phyloP scores from a whole-genome alignment of 139 green algal species.

The Nannochloris sp. region DNA sequence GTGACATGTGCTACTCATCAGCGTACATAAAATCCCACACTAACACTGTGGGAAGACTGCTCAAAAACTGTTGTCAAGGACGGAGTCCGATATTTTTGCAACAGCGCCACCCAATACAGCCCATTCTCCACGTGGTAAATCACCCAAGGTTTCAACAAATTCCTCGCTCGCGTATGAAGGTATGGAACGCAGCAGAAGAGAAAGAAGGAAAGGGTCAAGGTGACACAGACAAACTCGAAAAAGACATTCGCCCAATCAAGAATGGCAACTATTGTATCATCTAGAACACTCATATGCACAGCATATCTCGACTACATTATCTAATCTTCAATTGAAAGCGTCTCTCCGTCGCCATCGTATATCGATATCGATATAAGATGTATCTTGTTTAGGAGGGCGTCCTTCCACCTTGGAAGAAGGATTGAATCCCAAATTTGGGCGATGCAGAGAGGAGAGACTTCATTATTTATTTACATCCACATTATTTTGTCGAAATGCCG shows the following conservation, averaged over 20 bases:
- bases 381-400: too few species aligned
- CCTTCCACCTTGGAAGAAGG: too few species aligned
- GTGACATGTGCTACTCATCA: background rate
- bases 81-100: conserved; percentile 13
- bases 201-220: conserved; percentile 16
- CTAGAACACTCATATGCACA: too few species aligned
- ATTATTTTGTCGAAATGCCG: conserved; percentile 54
- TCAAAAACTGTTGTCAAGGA: conserved; percentile 29
- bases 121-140: conserved; percentile 31
- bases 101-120: conserved; percentile 8
- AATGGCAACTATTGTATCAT: too few species aligned
- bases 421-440: too few species aligned
- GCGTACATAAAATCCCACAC: conserved; percentile 34
- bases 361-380: too few species aligned
- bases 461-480: too few species aligned
- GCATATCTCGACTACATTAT: too few species aligned
- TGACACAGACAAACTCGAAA: conserved; percentile 21
- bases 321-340: too few species aligned
- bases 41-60: conserved; percentile 18
- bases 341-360: too few species aligned
- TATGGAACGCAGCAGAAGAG: conserved; percentile 27
- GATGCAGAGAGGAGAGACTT: too few species aligned
- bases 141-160: conserved; percentile 15
- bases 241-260: background rate
- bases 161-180: conserved; percentile 23